phyloP scores from a whole-genome alignment of 108 stramenopile species.

The Ochromonas danica region DNA sequence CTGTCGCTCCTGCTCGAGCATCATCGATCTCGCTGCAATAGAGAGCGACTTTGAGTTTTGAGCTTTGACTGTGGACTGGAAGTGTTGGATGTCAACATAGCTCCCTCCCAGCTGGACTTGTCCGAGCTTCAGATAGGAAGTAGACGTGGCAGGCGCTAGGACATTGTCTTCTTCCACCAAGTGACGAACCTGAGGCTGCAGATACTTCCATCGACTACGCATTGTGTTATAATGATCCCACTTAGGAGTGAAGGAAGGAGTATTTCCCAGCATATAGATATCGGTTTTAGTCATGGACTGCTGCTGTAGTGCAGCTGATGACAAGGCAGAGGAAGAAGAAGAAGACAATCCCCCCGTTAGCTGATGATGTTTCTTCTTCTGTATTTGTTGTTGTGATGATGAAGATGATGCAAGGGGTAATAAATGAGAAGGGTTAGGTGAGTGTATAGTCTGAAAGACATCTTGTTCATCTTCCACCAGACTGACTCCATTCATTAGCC shows the following conservation, averaged over 20 bases:
- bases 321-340: not conserved
- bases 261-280: not conserved
- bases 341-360: not conserved
- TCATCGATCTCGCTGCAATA: too few species aligned
- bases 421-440: too few species aligned
- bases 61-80: too few species aligned
- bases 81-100: too few species aligned
- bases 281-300: not conserved
- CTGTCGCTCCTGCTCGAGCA: too few species aligned
- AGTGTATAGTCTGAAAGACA: too few species aligned
- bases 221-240: constrained; percentile 26
- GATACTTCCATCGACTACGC: constrained; percentile 6
- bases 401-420: not conserved
- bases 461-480: too few species aligned
- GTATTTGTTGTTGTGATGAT: not conserved
- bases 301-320: not conserved
- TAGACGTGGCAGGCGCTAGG: not conserved
- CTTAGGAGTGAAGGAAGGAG: not conserved
- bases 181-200: not conserved
- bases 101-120: not conserved
- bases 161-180: not conserved
- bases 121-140: not conserved
- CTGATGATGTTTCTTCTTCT: not conserved
- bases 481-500: not conserved
- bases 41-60: too few species aligned